Conservation (phyloP, 805 yeast genomes). For the Candida mattraensis region DNA sequence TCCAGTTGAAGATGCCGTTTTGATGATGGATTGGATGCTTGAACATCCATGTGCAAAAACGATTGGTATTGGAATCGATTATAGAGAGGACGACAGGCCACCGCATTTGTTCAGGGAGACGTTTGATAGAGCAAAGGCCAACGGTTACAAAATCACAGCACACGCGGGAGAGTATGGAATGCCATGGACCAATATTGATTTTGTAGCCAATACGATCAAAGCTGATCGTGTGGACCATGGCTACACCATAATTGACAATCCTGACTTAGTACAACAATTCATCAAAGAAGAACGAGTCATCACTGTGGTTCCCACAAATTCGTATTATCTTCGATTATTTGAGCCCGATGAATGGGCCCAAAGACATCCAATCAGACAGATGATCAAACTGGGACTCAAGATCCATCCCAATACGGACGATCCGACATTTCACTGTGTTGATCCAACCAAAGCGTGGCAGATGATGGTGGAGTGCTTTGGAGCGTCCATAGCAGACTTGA, state of each 20-base stretch:
- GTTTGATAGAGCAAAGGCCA: slow-evolving; percentile 22
- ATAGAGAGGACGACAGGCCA: slow-evolving; percentile 32
- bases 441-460: slow-evolving; percentile 32
- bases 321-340: slow-evolving; percentile 30
- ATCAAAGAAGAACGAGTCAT: slow-evolving; percentile 20
- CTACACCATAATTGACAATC: slow-evolving; percentile 31
- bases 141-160: slow-evolving; percentile 30
- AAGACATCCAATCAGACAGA: slow-evolving; percentile 32
- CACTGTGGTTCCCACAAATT: slow-evolving; percentile 35
- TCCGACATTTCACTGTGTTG: slow-evolving; percentile 32
- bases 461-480: slow-evolving; percentile 35
- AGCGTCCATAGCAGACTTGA: slow-evolving; percentile 23
- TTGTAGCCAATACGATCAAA: slow-evolving; percentile 24
- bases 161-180: slow-evolving; percentile 35
- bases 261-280: slow-evolving; percentile 25
- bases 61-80: slow-evolving; percentile 35
- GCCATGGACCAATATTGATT: slow-evolving; percentile 31
- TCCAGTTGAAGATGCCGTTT: slow-evolving; percentile 25
- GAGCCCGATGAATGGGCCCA: slow-evolving; percentile 31
- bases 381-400: slow-evolving; percentile 28
- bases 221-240: slow-evolving; percentile 34
- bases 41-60: slow-evolving; percentile 22
- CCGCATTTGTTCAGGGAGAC: slow-evolving; percentile 31
- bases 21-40: slow-evolving; percentile 33
- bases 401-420: slow-evolving; percentile 36